Base-by-base conservation (phyloP, 805 yeast genomes). In the Wickerhamiella siamensis region DNA sequence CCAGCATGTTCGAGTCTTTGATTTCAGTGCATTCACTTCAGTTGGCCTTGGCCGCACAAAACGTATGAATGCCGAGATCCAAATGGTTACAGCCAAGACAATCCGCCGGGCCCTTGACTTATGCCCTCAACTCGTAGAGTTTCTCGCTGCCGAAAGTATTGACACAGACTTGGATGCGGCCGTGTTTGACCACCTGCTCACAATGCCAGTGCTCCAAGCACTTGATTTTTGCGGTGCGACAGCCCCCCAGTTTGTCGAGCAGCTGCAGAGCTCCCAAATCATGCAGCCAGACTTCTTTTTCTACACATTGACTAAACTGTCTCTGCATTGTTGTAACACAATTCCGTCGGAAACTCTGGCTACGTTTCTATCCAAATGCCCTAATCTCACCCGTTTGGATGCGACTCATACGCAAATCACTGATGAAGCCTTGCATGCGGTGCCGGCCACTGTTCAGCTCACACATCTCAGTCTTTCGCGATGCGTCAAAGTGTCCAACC, bases 201-300 rank as follows among this genome's bases (percentile, higher is more conserved):
- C 75, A 17, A 60, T 75, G 52, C 70, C 70, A 4, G 62, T 68
- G 42, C 63, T 87, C 39, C 72, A 78, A 58, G 74, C 83, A 1
- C 61, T 86, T 10, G 96, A 86, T 60, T 83, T 86, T 48, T 86
- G 95, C 59, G 96, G 95, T 5, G 82, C 93, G 31, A 74, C 83
- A 4, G 79, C 82, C 36, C 66, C 64, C 31, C 62, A 55, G 24
- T 83, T 84, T 55, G 74, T 75, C 10, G 51, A 64, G 12, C 77
- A 81, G 19, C 78, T 83, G 51, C 63, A 67, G 15, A 53, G 62
- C 18, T 51, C 60, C 16, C 40, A 36, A 22, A 39, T 51, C n/a
- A 48, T 48, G 42, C 16, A 39, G 9, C 48, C 46, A 2, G 44
- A 43, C 47, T 51, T 42, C 40, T n/a, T 50, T 41, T 19, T 56